Evolutionary conservation across 345 rosid genomes (phyloP), one percentile per base, ranked within the genome.

Genomic region (Pistacia atlantica): DNA sequence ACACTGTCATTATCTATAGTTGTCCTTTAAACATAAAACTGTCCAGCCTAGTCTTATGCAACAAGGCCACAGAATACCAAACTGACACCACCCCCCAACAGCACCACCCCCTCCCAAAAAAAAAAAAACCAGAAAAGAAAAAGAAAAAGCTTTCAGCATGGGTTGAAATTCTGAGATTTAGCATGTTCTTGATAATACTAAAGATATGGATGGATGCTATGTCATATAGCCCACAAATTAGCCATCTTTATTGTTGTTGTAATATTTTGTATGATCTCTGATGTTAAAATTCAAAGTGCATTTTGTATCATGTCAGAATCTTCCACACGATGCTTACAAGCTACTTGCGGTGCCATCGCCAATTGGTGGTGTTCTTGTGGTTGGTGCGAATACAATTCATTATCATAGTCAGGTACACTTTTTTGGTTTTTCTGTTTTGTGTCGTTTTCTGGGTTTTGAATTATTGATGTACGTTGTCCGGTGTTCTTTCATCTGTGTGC

Each of bases 271-370:
- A 56, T 16, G 14, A 51, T 70, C 35, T 67, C 72, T 58, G 74
- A 75, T 57, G 8, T 75, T 72, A 37, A 28, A 68, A 33, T 55
- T 61, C 46, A 38, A 65, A 54, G 62, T 75, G 25, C 69, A 59
- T 16, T 78, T 75, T 55, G 75, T 60, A 67, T 73, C 77, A 79
- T 78, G 79, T 75, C 92, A 96, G 99, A 89, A 92, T 87, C 93
- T 96, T n/a, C 98, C 98, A 13, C 93, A 92, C 72, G 99, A 96
- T 87, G 92, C 97, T 67, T 96, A 92, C 87, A 92, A 96, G 88
- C 88, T 96, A 78, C 95, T 92, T 77, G 95, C 99, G 16, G 98
- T 92, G 81, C 99, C 98, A 71, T 91, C 97, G 9, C 99, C 98
- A 72, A 90, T 93, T 65, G 98, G 99, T 37, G 99, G 99, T 71